Evolutionary conservation across 2,329 filamentous ascomycete species (phyloP).

Genomic region (Periconia digitata): DNA sequence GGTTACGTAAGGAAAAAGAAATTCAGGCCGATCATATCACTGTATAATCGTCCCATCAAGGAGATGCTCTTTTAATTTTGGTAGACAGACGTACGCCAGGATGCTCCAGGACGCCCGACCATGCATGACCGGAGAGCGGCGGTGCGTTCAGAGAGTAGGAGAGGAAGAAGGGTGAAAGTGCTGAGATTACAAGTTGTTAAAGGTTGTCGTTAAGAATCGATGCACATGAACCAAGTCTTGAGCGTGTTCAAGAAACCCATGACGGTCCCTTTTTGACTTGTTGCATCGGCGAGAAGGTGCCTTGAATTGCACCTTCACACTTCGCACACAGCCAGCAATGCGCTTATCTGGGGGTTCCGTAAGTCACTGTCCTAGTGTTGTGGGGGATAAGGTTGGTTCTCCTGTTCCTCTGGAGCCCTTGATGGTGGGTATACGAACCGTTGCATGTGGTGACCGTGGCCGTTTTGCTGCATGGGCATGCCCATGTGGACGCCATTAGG

Average conservation of each 20-base stretch:
- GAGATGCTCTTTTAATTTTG: slow-evolving; percentile 2
- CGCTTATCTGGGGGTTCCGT: slow-evolving; percentile 33
- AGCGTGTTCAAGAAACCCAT: neutral
- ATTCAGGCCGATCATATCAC: slow-evolving; percentile 1
- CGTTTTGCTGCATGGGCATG: slow-evolving; percentile 41
- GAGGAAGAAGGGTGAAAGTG: slow-evolving; percentile 23
- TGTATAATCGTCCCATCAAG: slow-evolving; percentile 3
- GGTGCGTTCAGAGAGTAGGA: slow-evolving; percentile 12
- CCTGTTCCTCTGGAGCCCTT: slow-evolving; percentile 24
- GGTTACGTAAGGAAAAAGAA: slow-evolving; percentile 12
- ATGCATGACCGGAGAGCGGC: slow-evolving; percentile 27
- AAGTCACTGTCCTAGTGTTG: slow-evolving; percentile 30
- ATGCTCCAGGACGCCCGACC: slow-evolving; percentile 20
- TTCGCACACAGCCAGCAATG: slow-evolving; percentile 17
- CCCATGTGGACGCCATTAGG: slow-evolving; percentile 46
- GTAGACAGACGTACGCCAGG: slow-evolving; percentile 31
- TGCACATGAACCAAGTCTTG: slow-evolving; percentile 7
- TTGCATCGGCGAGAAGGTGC: slow-evolving; percentile 4
- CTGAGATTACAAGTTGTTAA: slow-evolving; percentile 33
- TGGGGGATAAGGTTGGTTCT: slow-evolving; percentile 28
- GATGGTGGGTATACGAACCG: slow-evolving; percentile 38
- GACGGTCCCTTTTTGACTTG: slow-evolving; percentile 3
- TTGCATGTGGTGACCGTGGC: slow-evolving; percentile 39
- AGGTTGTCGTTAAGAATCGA: slow-evolving; percentile 10
- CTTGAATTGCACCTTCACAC: slow-evolving; percentile 12